These are phyloP conservation scores for Boletus rubroflammeus DNA, from an alignment of 768 basidiomycete genomes.

Conservation along the genomic window DNA sequence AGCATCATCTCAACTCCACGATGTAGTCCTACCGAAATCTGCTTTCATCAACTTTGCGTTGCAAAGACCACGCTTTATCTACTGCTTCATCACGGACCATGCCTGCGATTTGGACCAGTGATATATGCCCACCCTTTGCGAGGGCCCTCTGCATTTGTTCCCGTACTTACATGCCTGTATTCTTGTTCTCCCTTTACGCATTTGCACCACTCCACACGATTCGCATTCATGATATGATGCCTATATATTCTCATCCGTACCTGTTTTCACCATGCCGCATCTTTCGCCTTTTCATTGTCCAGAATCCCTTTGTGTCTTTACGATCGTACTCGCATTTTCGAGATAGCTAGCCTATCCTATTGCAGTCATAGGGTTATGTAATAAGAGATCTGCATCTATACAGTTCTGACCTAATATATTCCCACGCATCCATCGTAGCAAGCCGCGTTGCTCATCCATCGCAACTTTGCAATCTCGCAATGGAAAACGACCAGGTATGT, in stretches of 20 bases:
- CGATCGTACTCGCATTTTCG: neutral
- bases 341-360: neutral
- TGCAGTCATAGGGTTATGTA: neutral
- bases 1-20: slow-evolving; percentile 24
- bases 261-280: slow-evolving; percentile 8
- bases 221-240: slow-evolving; percentile 16
- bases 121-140: slow-evolving; percentile 12
- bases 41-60: slow-evolving; percentile 12
- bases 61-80: slow-evolving; percentile 19
- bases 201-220: slow-evolving; percentile 19
- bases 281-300: neutral
- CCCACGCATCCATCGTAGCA: slow-evolving; percentile 24
- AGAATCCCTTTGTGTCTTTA: neutral
- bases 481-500: slow-evolving; percentile 91
- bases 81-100: slow-evolving; percentile 30
- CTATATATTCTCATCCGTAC: slow-evolving; percentile 11
- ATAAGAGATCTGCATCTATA: slow-evolving; percentile 22
- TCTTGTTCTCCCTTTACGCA: slow-evolving; percentile 20
- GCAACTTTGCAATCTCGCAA: slow-evolving; percentile 36
- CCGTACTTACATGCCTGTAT: slow-evolving; percentile 20
- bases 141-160: slow-evolving; percentile 14
- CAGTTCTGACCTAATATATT: slow-evolving; percentile 28
- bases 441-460: neutral
- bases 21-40: slow-evolving; percentile 30
- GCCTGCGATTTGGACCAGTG: slow-evolving; percentile 27